These are phyloP conservation scores for Andrographis paniculata DNA, from an alignment of 305 asterid species.

Conservation along the genomic window DNA sequence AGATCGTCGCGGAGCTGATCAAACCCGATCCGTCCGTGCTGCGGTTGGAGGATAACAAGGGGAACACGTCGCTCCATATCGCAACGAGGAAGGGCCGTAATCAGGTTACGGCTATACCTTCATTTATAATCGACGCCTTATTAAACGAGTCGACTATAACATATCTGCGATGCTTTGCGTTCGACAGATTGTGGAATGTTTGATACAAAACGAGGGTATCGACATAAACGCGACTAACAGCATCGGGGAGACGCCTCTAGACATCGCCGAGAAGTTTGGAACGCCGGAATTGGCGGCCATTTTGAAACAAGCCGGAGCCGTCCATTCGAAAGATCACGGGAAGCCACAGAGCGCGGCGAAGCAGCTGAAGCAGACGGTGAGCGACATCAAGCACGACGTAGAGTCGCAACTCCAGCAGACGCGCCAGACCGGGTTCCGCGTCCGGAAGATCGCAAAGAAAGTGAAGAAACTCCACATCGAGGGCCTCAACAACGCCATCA, in stretches of 20 bases:
- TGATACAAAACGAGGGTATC: conserved; percentile 54
- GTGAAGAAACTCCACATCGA: conserved; percentile 88
- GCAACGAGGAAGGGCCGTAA: conserved; percentile 75
- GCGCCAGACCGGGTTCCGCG: conserved; percentile 82
- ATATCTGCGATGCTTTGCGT: conserved; percentile 4
- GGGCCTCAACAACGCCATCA: conserved; percentile 91
- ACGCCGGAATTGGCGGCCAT: conserved; percentile 49
- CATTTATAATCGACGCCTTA: no score
- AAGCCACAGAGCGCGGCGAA: conserved; percentile 73
- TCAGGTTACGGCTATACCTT: conserved; percentile 38
- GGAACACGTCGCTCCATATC: conserved; percentile 79
- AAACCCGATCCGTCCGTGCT: conserved; percentile 71
- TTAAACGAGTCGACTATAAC: background rate
- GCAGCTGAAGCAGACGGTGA: conserved; percentile 91
- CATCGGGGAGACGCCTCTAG: conserved; percentile 78
- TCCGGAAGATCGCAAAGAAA: conserved; percentile 77
- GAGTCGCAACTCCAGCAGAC: conserved; percentile 87
- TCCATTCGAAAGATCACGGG: conserved; percentile 70
- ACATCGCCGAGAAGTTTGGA: conserved; percentile 63
- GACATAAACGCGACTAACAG: conserved; percentile 53
- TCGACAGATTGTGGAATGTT: conserved; percentile 69
- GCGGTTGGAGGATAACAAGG: conserved; percentile 72
- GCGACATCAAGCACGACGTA: conserved; percentile 91
- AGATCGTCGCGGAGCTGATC: conserved; percentile 72
- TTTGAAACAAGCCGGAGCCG: conserved; percentile 61